A percentile compares a stretch with the other conserved stretches of the same genome.
Conservation (phyloP, 1,139 yeast genomes). For the Taphrina deformans region DNA sequence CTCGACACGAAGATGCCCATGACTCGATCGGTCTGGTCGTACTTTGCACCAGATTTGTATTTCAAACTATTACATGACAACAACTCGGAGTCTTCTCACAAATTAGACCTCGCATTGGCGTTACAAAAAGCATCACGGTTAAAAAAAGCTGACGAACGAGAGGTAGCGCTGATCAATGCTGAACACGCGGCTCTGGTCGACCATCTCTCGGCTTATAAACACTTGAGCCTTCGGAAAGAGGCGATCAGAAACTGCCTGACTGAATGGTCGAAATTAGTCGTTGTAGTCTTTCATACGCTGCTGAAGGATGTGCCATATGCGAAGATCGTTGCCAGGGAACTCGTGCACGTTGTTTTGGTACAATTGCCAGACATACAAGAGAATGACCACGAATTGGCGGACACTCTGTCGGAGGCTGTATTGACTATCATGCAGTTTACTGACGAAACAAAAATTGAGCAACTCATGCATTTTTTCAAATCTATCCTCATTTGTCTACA, state of each 20-base stretch:
- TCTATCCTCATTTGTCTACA: neutral
- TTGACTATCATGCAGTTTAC: neutral
- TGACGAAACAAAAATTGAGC: neutral
- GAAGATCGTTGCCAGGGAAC: neutral
- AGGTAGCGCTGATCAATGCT: neutral
- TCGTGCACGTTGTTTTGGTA: neutral
- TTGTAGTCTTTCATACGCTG: neutral
- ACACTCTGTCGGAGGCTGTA: neutral
- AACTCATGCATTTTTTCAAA: neutral
- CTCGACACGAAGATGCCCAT: neutral
- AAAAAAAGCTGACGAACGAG: neutral
- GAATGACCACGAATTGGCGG: neutral
- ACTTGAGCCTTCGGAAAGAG: neutral
- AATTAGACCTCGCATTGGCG: neutral
- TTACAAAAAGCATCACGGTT: neutral
- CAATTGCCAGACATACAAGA: slow-evolving; percentile 1
- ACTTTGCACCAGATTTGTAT: neutral
- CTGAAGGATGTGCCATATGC: neutral
- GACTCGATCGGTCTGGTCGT: neutral
- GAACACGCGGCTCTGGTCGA: neutral
- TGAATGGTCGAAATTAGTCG: neutral
- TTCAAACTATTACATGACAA: neutral
- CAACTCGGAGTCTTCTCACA: neutral
- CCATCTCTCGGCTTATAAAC: neutral
- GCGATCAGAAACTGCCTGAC: neutral